Evolutionary conservation across 2,329 filamentous ascomycete species (phyloP), one percentile per base, ranked within the genome.

Genomic region (Nemania bipapillata): DNA sequence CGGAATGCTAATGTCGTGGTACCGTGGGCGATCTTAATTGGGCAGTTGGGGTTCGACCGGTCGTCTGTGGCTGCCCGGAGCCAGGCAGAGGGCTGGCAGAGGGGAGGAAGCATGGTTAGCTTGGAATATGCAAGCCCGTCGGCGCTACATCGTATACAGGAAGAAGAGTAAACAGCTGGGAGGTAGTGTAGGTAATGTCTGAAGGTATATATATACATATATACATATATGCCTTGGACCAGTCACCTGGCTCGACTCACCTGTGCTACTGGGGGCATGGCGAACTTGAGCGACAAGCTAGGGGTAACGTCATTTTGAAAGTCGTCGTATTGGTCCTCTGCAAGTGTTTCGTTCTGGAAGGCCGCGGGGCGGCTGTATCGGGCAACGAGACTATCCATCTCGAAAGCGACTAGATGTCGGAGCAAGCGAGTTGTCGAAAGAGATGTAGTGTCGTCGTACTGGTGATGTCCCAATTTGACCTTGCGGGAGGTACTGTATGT

Each of bases 1-100:
- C 95, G 91, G 88, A 99, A 99, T 72, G 94, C 95, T 70, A 99
- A 90, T 60, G 96, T 99, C 68, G 96, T 99, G 70, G 96, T 99
- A 80, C 96, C 96, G 89, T 99, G 96, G 72, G 96, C 96, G 78
- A 99, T 94, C 88, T 99, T 99, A 88, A 99, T 99, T 76, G 96
- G 96, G 83, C 94, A 97, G 83, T 92, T 90, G 68, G 96, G 94
- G 86, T 99, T 99, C 77, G 94, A 91, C 82, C 94, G 91, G 88
- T 99, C 96, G 85, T 99, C 96, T 75, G 96, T 98, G 82, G 93
- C 93, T 76, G 96, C 93, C 80, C 96, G 94, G 78, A 99, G 93
- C 92, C 96, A 99, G 78, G 93, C 90, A 73, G 94, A 92, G 75
- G 93, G 92, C 92, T 97, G 58, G 52, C 63, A 61, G 63, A 64